Conservation (phyloP, 805 yeast species). For the Cyberlindnera veronae region DNA sequence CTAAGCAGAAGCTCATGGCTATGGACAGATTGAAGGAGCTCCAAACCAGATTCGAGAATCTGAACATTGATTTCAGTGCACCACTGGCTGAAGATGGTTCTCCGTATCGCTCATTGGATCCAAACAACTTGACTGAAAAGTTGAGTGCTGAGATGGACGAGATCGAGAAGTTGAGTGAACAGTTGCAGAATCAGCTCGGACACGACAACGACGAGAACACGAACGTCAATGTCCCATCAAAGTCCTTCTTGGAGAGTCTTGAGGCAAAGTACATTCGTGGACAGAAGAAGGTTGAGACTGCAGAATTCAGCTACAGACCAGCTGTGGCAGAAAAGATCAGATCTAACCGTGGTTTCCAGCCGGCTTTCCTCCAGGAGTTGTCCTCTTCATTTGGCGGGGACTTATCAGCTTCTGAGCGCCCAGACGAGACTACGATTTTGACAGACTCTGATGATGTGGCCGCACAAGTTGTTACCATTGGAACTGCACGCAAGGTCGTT, state of each 20-base stretch:
- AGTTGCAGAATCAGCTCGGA: conserved; percentile 16
- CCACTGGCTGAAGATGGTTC: conserved; percentile 15
- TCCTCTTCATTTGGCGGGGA: conserved; percentile 44
- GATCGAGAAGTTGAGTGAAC: conserved; percentile 25
- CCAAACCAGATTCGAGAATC: conserved; percentile 62
- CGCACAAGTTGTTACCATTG: conserved; percentile 20
- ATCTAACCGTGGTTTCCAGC: conserved; percentile 37
- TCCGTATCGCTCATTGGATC: conserved; percentile 30
- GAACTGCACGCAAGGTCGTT: conserved; percentile 17
- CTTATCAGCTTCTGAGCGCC: conserved; percentile 23
- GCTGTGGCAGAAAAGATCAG: conserved; percentile 28
- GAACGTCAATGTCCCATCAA: conserved; percentile 15
- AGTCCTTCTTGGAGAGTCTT: conserved; percentile 29
- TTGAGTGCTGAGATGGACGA: conserved; percentile 37
- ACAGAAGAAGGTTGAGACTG: conserved; percentile 30
- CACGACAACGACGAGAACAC: conserved; percentile 4
- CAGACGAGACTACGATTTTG: not conserved
- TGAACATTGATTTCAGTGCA: conserved; percentile 50
- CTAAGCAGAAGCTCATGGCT: conserved; percentile 54
- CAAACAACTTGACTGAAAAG: conserved; percentile 35
- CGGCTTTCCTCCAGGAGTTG: conserved; percentile 52
- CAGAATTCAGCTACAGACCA: conserved; percentile 20
- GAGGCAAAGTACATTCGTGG: conserved; percentile 47
- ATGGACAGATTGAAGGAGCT: conserved; percentile 69
- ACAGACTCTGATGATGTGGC: conserved; percentile 3